Percentiles rank a stretch among this genome's conserved stretches.
Evolutionary conservation across 208 protist species (phyloP).

Genomic region (Blastocrithidia nonstop): DNA sequence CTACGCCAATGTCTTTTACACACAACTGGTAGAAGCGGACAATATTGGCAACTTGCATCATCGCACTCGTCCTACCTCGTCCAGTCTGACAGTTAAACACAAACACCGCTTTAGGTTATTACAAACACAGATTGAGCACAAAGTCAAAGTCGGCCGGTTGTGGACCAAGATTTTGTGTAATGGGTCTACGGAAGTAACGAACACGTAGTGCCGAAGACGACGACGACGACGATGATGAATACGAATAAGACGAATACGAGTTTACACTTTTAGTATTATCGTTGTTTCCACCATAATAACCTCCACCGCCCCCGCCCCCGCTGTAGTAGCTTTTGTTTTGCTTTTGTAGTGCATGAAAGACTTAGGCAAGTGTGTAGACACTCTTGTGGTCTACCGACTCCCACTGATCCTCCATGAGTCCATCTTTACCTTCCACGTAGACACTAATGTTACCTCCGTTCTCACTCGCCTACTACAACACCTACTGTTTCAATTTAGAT

Average conservation of each 20-base stretch:
- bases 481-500: slow-evolving; percentile 71
- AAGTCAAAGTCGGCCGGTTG: slow-evolving; percentile 78
- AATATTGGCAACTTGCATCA: slow-evolving; percentile 80
- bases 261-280: no score
- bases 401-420: slow-evolving; percentile 75
- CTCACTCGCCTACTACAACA: slow-evolving; percentile 61
- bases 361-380: slow-evolving; percentile 45
- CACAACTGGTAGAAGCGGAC: slow-evolving; percentile 80
- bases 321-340: no score
- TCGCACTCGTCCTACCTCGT: slow-evolving; percentile 58
- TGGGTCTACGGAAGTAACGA: slow-evolving; percentile 59
- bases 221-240: slow-evolving; percentile 7
- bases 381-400: slow-evolving; percentile 37
- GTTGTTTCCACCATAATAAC: no score
- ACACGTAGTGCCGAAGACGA: slow-evolving; percentile 19
- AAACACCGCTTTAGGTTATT: slow-evolving; percentile 57
- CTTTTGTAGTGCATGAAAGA: no score
- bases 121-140: slow-evolving; percentile 55
- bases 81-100: slow-evolving; percentile 82
- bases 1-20: slow-evolving; percentile 44
- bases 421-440: slow-evolving; percentile 36
- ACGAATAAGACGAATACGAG: no score
- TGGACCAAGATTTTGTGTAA: slow-evolving; percentile 67
- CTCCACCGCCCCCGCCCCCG: no score
- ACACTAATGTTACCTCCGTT: slow-evolving; percentile 80